Base-by-base conservation (phyloP, 306 rosid genomes). In the Begonia fuchsioides region DNA sequence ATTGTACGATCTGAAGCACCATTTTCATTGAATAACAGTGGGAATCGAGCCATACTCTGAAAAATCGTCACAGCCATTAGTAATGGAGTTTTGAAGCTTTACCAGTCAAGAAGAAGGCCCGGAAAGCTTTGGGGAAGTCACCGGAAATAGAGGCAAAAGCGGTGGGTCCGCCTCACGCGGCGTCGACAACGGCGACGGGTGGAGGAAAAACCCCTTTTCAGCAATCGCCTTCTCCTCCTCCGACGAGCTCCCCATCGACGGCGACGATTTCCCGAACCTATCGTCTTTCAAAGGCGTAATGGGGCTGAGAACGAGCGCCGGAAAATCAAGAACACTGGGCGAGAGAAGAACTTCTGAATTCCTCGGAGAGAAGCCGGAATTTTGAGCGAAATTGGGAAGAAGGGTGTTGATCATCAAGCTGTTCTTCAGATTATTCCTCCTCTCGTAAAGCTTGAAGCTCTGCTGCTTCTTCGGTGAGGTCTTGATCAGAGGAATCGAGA, bases 141-240 rank as follows among this genome's bases (percentile, higher is more conserved):
- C 49, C 3, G 98, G 98, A 45, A 90, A 90, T 50, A 90, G 55
- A 51, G 95, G 75, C 71, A 90, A 58, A 7, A 90, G 87, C 77
- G 72, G 82, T 5, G 94, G 96, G 46, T 92, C 95, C 47, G 76
- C 74, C 0, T 55, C 81, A 57, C 93, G 75, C 0, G 92, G 95
- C 3, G 95, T 76, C 2, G 57, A 44, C 56, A 71, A 69, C 16
- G 94, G 94, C 17, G 94, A 76, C 0, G 87, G 93, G 59, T 83
- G 94, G 52, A 90, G 67, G 65, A 68, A 90, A 68, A 76, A 90
- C 15, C 93, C 93, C 44, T 77, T 90, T 57, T 90, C 94, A 13
- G 98, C 98, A 12, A 90, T 90, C 15, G 94, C 98, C 11, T 58
- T 82, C 19, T 90, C 98, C 43, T 90, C 98, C 68, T 82, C 94